A percentile compares a stretch with the other conserved stretches of the same genome.
These are phyloP conservation scores for Hygrophorus pudorinus DNA, from an alignment of 768 basidiomycete genomes.

Conservation along the genomic window DNA sequence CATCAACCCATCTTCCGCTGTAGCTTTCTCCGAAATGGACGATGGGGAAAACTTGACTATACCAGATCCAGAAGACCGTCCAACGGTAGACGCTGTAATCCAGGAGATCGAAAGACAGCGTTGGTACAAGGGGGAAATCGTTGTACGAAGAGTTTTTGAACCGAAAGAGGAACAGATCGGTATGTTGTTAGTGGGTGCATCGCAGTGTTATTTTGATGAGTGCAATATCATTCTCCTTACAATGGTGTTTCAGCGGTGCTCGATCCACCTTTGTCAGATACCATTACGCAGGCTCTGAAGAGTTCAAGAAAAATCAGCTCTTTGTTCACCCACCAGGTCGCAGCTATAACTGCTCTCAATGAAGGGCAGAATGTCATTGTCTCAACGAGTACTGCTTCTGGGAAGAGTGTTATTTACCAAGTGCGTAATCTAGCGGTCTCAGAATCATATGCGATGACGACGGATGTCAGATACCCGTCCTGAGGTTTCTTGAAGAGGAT, in stretches of 20 bases:
- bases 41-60: slow-evolving; percentile 15
- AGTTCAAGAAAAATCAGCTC: slow-evolving; percentile 49
- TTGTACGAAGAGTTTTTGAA: slow-evolving; percentile 40
- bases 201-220: not conserved
- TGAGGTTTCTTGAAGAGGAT: slow-evolving; percentile 57
- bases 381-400: slow-evolving; percentile 84
- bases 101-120: slow-evolving; percentile 43
- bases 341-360: slow-evolving; percentile 56
- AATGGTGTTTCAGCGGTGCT: slow-evolving; percentile 28
- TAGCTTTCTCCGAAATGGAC: slow-evolving; percentile 4
- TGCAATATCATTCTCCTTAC: not conserved
- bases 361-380: slow-evolving; percentile 67
- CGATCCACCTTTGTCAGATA: slow-evolving; percentile 46
- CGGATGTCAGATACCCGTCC: slow-evolving; percentile 51
- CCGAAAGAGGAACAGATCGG: slow-evolving; percentile 46
- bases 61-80: slow-evolving; percentile 41
- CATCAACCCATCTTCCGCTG: slow-evolving; percentile 35
- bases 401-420: slow-evolving; percentile 84
- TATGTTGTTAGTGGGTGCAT: slow-evolving; percentile 12
- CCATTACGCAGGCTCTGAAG: slow-evolving; percentile 44
- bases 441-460: not conserved
- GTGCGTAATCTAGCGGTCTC: slow-evolving; percentile 21
- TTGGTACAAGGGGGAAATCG: slow-evolving; percentile 69
- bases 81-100: slow-evolving; percentile 48
- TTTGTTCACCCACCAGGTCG: slow-evolving; percentile 64